phyloP scores from a whole-genome alignment of 108 stramenopile species.

The Cyclotella sp. region DNA sequence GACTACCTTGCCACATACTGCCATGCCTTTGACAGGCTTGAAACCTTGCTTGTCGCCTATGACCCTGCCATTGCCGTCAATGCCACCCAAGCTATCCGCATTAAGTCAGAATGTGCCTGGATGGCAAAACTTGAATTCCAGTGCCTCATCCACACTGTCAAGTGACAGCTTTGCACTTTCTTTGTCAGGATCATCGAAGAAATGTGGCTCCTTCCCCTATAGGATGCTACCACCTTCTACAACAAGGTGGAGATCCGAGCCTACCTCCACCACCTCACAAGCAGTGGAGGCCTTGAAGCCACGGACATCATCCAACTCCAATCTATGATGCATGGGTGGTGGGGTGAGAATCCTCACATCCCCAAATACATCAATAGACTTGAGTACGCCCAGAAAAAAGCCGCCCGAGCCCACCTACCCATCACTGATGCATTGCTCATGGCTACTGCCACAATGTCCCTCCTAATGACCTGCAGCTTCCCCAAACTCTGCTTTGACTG shows the following conservation, averaged over 20 bases:
- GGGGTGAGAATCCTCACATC: background rate
- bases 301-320: background rate
- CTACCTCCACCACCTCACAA: background rate
- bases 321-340: background rate
- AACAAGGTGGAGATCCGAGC: background rate
- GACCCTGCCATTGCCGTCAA: background rate
- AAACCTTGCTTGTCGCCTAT: background rate
- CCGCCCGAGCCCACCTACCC: constrained; percentile 16
- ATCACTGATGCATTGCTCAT: constrained; percentile 7
- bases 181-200: background rate
- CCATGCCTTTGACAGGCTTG: background rate
- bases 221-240: background rate
- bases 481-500: background rate
- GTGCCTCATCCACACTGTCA: background rate
- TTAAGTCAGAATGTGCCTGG: background rate
- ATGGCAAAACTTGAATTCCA: background rate
- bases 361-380: constrained; percentile 21
- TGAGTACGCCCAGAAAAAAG: constrained; percentile 8
- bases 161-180: background rate
- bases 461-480: background rate
- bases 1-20: background rate
- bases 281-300: background rate
- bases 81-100: background rate
- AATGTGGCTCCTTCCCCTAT: background rate
- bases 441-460: constrained; percentile 8